Evolutionary conservation across 352 stramenopile genomes (phyloP).

Genomic region (Phytophthora ohioensis): DNA sequence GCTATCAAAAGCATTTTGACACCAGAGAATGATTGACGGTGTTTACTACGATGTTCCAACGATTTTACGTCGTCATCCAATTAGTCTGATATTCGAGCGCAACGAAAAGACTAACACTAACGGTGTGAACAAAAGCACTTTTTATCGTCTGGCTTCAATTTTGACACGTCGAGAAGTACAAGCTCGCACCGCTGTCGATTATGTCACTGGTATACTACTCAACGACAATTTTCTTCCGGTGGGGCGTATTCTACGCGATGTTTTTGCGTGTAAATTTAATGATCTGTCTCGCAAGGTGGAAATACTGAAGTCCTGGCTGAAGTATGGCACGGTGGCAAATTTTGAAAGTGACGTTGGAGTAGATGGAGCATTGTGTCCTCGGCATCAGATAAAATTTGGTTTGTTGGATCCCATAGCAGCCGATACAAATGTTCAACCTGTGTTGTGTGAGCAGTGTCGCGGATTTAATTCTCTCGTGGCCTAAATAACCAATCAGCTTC

Average conservation of each 20-base stretch:
- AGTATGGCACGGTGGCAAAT: not conserved
- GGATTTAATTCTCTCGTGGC: not conserved
- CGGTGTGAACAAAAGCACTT: not conserved
- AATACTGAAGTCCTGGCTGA: slow-evolving; percentile 6
- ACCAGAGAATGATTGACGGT: not conserved
- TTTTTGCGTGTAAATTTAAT: not conserved
- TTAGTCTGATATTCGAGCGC: slow-evolving; percentile 17
- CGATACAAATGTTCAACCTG: no score
- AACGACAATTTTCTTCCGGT: slow-evolving; percentile 10
- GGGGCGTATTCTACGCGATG: slow-evolving; percentile 6
- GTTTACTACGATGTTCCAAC: not conserved
- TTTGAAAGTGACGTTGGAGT: no score
- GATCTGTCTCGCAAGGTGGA: not conserved
- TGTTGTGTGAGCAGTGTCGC: no score
- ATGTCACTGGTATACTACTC: slow-evolving; percentile 12
- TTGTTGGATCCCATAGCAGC: no score
- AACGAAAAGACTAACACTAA: not conserved
- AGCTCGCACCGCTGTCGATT: slow-evolving; percentile 7
- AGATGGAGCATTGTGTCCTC: no score
- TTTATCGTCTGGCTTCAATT: slow-evolving; percentile 3
- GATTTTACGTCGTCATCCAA: slow-evolving; percentile 3
- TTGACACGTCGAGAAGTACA: slow-evolving; percentile 15
- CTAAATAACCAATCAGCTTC: not conserved
- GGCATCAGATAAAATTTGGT: no score
- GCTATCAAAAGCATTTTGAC: no score